Evolutionary conservation across 1,284 basidiomycete species (phyloP), one percentile per base, ranked within the genome.

Genomic region (Lentinus polychrous): DNA sequence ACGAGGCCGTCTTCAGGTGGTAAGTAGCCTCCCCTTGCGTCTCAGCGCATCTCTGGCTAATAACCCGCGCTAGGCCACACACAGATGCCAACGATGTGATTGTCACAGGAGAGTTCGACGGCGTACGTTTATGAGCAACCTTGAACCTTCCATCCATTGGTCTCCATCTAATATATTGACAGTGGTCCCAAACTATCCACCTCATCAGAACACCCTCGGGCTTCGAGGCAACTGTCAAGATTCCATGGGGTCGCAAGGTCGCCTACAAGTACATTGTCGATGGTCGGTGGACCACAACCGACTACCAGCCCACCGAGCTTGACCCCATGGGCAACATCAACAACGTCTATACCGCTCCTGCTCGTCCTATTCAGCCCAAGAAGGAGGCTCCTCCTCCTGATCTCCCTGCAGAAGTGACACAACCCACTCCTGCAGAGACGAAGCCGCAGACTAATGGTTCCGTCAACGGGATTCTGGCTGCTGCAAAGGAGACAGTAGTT

Each of bases 231-330:
- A 71, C 65, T 11, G 69, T 78, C 18, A 61, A 67, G 49, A 68
- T 88, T 27, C 83, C 86, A 3, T 89, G 80, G 77, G 75, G 70
- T 44, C 61, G 75, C 46, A 83, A 78, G 57, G 67, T 87, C 52
- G 58, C 69, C 6, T 91, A 85, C 78, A 91, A 91, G 65, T 91
- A 81, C 60, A 70, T 90, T 61, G 86, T 91, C 47, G 88, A 91
- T 58, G 85, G 83, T 27, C 60, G 64, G 49, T 91, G 87, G 87
- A 59, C 68, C 34, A 74, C 76, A 41, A 72, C 73, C 46, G 69
- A 74, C 38, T 72, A 73, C 51, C 71, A 72, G 52, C 81, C 83
- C 5, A 81, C 78, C 46, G 83, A 85, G 61, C 57, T 63, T 1
- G 87, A 90, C 57, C 62, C 65, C 20, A 64, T 69, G 27, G 85